phyloP scores from a whole-genome alignment of 2,329 filamentous ascomycete genomes.

The Scorias spongiosa region DNA sequence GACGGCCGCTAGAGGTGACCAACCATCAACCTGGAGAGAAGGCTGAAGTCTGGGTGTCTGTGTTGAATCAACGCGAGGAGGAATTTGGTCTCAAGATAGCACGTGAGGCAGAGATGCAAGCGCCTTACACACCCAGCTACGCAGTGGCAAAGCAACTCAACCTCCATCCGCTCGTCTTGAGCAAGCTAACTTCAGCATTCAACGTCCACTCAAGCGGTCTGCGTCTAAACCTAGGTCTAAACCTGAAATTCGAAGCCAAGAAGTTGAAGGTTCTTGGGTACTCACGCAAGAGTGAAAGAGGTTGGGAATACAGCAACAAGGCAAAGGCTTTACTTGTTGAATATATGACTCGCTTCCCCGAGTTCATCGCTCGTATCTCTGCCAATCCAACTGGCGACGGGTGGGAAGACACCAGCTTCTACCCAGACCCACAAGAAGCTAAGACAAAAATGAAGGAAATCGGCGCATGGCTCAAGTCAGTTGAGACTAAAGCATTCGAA shows the following conservation, averaged over 20 bases:
- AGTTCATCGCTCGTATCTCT: constrained; percentile 84
- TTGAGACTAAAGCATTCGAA: constrained; percentile 85
- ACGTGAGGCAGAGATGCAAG: constrained; percentile 49
- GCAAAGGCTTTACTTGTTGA: constrained; percentile 66
- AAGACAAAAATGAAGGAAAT: constrained; percentile 83
- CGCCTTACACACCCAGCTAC: constrained; percentile 73
- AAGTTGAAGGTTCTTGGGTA: constrained; percentile 94
- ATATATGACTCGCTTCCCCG: constrained; percentile 89
- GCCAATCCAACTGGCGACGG: constrained; percentile 73
- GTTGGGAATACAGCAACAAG: constrained; percentile 90
- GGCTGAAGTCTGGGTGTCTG: constrained; percentile 63
- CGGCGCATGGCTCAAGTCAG: constrained; percentile 76
- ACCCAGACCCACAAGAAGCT: constrained; percentile 55
- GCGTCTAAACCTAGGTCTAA: constrained; percentile 80
- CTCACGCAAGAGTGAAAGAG: constrained; percentile 67
- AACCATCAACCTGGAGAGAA: constrained; percentile 55
- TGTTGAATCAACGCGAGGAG: constrained; percentile 54
- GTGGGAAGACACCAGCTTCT: constrained; percentile 74
- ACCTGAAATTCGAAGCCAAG: constrained; percentile 91
- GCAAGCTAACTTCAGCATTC: constrained; percentile 93
- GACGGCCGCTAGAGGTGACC: constrained; percentile 70
- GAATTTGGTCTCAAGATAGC: constrained; percentile 72
- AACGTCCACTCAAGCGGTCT: constrained; percentile 68
- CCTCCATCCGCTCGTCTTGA: constrained; percentile 74
- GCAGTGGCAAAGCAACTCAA: constrained; percentile 70